phyloP scores from a whole-genome alignment of 2,329 filamentous ascomycete species.

The Fusarium chlamydosporum region DNA sequence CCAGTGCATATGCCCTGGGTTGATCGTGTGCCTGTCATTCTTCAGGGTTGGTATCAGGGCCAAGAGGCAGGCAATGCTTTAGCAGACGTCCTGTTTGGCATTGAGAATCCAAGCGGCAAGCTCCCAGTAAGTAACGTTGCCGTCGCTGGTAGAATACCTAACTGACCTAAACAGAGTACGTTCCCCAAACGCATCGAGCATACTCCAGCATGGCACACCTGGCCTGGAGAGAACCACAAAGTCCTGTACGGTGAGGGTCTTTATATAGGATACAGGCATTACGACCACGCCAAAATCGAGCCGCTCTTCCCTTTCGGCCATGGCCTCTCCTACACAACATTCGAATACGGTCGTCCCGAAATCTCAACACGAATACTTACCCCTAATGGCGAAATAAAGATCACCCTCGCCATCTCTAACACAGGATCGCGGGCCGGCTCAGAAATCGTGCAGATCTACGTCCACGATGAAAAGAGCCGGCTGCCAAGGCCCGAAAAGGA shows the following conservation, averaged over 20 bases:
- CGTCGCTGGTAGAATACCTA: not conserved
- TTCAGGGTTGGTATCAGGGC: constrained; percentile 68
- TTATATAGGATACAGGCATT: constrained; percentile 80
- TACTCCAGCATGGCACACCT: constrained; percentile 79
- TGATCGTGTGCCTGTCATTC: constrained; percentile 72
- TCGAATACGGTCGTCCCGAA: constrained; percentile 72
- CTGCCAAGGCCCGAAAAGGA: constrained; percentile 79
- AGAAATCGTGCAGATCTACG: constrained; percentile 78
- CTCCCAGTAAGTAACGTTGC: constrained; percentile 65
- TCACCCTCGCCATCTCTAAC: constrained; percentile 67
- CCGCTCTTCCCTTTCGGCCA: constrained; percentile 81
- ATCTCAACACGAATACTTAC: constrained; percentile 61
- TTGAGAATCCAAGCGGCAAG: constrained; percentile 76
- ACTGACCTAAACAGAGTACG: constrained; percentile 62
- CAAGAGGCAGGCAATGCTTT: constrained; percentile 80
- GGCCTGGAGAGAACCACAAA: constrained; percentile 77
- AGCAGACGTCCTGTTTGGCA: constrained; percentile 76
- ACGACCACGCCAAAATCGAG: constrained; percentile 71
- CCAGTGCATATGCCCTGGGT: constrained; percentile 75
- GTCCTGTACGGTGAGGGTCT: constrained; percentile 80
- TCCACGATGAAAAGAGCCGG: constrained; percentile 72
- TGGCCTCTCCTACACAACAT: constrained; percentile 79
- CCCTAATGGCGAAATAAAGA: constrained; percentile 58
- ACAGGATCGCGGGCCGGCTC: constrained; percentile 68
- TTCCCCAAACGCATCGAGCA: constrained; percentile 76